Percentiles rank a stretch among this genome's conserved stretches.
These are phyloP conservation scores for Candida boleticola DNA, from an alignment of 805 yeast species.

Conservation along the genomic window DNA sequence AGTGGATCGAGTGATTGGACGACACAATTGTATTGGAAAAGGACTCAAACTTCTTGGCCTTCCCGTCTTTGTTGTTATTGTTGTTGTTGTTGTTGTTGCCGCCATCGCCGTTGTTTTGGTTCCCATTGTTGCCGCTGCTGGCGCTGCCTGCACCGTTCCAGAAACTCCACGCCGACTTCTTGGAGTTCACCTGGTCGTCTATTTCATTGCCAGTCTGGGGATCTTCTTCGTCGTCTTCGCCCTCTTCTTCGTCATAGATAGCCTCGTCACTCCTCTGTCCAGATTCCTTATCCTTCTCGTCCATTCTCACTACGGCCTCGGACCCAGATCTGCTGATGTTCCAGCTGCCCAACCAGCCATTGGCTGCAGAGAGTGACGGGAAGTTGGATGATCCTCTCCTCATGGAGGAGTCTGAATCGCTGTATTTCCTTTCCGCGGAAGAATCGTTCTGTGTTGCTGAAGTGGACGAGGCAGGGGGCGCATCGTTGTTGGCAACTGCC, in stretches of 20 bases:
- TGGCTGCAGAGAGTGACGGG: background rate
- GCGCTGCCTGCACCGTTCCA: constrained; percentile 22
- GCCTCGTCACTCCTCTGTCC: constrained; percentile 48
- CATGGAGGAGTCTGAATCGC: too few relatives aligned
- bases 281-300: constrained; percentile 48
- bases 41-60: background rate
- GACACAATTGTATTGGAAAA: constrained; percentile 30
- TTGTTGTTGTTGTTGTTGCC: constrained; percentile 8
- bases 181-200: constrained; percentile 24
- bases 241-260: constrained; percentile 13
- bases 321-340: constrained; percentile 26
- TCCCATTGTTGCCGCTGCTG: constrained; percentile 4
- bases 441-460: too few relatives aligned
- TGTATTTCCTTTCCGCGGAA: too few relatives aligned
- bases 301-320: constrained; percentile 24
- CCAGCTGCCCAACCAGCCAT: constrained; percentile 30
- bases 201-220: constrained; percentile 30
- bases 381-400: background rate
- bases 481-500: too few relatives aligned
- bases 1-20: constrained; percentile 26
- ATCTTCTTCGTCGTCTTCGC: constrained; percentile 17
- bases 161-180: constrained; percentile 30
- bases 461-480: too few relatives aligned
- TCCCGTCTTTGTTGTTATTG: constrained; percentile 2
- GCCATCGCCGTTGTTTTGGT: constrained; percentile 8